These are phyloP conservation scores for Cephaloascus fragrans DNA, from an alignment of 805 yeast genomes.

Conservation along the genomic window DNA sequence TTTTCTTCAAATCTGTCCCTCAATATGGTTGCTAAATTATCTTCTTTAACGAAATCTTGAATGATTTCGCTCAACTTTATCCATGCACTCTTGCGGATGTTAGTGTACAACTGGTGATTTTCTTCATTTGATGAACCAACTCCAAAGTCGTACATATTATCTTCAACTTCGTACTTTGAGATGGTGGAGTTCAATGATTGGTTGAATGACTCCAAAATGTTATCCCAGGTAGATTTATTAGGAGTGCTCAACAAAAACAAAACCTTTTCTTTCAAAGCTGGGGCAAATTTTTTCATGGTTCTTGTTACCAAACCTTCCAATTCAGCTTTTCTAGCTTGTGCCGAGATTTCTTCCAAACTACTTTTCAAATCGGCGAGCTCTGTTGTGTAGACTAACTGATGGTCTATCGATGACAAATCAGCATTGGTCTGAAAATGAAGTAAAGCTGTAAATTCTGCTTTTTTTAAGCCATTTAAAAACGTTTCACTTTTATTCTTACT, in stretches of 20 bases:
- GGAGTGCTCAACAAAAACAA: constrained; percentile 41
- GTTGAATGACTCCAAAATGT: constrained; percentile 34
- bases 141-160: constrained; percentile 44
- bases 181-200: not conserved
- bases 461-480: constrained; percentile 15
- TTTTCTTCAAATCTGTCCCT: constrained; percentile 74
- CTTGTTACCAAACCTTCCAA: constrained; percentile 30
- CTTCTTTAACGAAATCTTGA: constrained; percentile 56
- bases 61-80: constrained; percentile 43
- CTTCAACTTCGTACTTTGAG: constrained; percentile 8
- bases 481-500: constrained; percentile 1
- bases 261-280: constrained; percentile 40
- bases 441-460: constrained; percentile 10
- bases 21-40: constrained; percentile 52
- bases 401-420: constrained; percentile 9
- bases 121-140: constrained; percentile 44
- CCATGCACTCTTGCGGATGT: constrained; percentile 57
- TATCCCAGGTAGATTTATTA: constrained; percentile 50
- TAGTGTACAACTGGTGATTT: constrained; percentile 28
- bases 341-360: constrained; percentile 16
- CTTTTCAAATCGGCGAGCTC: constrained; percentile 22
- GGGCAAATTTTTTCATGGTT: constrained; percentile 34
- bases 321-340: constrained; percentile 26
- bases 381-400: constrained; percentile 17
- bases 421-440: constrained; percentile 16